phyloP scores from a whole-genome alignment of 805 yeast genomes.

The Starmera amethionina region DNA sequence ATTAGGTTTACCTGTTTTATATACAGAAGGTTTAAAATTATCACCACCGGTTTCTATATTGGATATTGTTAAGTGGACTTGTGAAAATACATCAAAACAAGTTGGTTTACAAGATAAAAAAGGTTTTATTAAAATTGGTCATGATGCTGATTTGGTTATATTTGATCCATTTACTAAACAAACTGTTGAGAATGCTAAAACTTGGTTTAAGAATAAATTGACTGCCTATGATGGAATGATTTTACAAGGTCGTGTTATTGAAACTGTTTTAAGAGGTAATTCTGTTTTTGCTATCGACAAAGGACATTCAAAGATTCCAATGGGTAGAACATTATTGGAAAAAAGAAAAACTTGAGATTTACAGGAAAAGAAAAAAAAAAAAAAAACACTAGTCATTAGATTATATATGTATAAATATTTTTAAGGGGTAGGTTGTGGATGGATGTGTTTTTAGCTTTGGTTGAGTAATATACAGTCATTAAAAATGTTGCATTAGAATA shows the following conservation, averaged over 20 bases:
- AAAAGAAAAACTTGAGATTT: constrained; percentile 29
- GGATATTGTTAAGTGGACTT: constrained; percentile 74
- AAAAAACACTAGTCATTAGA: too few relatives aligned
- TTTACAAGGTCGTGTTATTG: constrained; percentile 65
- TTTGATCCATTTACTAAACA: constrained; percentile 57
- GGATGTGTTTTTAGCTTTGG: too few relatives aligned
- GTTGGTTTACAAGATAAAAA: constrained; percentile 66
- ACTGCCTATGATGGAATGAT: constrained; percentile 76
- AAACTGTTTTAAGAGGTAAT: constrained; percentile 72
- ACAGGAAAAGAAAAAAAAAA: not conserved
- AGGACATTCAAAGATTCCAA: constrained; percentile 47
- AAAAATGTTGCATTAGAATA: not conserved
- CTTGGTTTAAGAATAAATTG: constrained; percentile 75
- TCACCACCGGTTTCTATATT: constrained; percentile 39
- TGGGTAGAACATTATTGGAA: constrained; percentile 53
- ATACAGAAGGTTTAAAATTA: constrained; percentile 59
- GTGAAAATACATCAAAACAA: constrained; percentile 75
- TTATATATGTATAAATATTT: too few relatives aligned
- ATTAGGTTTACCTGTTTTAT: constrained; percentile 72
- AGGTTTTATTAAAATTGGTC: constrained; percentile 65
- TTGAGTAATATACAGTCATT: too few relatives aligned
- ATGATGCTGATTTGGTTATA: constrained; percentile 81
- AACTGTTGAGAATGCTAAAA: constrained; percentile 40
- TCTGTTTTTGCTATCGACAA: constrained; percentile 44
- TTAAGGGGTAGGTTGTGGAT: too few relatives aligned